Evolutionary conservation across 345 rosid species (phyloP), one percentile per base, ranked within the genome.

Genomic region (Moringa oleifera): DNA sequence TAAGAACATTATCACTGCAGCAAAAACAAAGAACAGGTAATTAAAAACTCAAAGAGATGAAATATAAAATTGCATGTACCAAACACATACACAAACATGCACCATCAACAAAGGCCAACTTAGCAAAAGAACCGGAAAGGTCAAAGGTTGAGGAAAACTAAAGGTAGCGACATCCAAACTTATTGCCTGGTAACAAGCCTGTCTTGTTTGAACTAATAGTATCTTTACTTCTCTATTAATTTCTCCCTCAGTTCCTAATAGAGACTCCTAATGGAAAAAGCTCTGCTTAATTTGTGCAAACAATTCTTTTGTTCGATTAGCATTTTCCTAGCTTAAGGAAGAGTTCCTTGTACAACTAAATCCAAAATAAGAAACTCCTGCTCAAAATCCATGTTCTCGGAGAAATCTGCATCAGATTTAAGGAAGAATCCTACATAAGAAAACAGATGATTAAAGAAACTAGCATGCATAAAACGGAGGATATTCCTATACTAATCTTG

Each of bases 1-100:
- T 86, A 95, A 82, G 90, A 95, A 89, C 99, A 95, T 95, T 69
- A 95, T 95, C 68, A 95, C 99, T 95, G 97, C 90, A 81, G 68
- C 56, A 57, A 66, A n/a, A 74, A 58, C 50, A 68, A n/a, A n/a
- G 67, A 69, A 53, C 53, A 72, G 20, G 24, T 64, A 49, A 77
- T 64, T 62, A 61, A 62, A 53, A 53, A 52, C 57, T 59, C 31
- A 56, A 19, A 51, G 54, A 19, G 13, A 1, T 4, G 15, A 2
- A 51, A 6, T 51, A 5, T 41, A 13, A 18, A 55, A 57, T 16
- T 21, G 21, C 62, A 50, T 7, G 64, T 64, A 51, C 11, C 59
- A 66, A 45, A 65, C 23, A 15, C 47, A 41, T 15, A 11, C 12
- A 16, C 17, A 41, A 41, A 11, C 12, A 41, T 41, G 37, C 11